A percentile compares a stretch with the other conserved stretches of the same genome.
Conservation (phyloP, 225 moss, liverwort and hornwort genomes). For the Neckera pumila region DNA sequence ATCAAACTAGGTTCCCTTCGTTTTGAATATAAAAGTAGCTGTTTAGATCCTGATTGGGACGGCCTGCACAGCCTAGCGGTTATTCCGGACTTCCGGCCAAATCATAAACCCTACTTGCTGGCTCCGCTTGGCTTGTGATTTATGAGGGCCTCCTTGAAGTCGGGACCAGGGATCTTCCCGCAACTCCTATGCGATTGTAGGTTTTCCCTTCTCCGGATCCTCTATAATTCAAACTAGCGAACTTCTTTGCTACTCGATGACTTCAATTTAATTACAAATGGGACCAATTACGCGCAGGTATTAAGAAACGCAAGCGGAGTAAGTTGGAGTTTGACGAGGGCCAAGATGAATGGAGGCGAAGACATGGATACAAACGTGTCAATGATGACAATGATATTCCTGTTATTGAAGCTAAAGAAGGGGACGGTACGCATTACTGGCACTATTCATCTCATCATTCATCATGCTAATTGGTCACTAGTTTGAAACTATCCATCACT, state of each 20-base stretch:
- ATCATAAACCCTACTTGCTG: neutral
- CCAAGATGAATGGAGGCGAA: slow-evolving; percentile 77
- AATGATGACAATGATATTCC: slow-evolving; percentile 82
- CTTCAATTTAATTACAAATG: neutral
- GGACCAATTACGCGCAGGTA: slow-evolving; percentile 30
- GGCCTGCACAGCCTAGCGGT: neutral
- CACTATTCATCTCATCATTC: neutral
- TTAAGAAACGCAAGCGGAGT: slow-evolving; percentile 81
- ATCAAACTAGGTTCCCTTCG: neutral
- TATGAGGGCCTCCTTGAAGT: neutral
- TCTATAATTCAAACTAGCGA: neutral
- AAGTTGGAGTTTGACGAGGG: slow-evolving; percentile 84
- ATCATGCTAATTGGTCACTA: neutral
- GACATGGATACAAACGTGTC: slow-evolving; percentile 93
- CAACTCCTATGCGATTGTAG: neutral
- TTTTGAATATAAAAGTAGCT: neutral
- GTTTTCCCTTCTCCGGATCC: neutral
- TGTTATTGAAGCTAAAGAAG: slow-evolving; percentile 57
- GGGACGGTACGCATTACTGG: slow-evolving; percentile 46
- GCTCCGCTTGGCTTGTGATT: neutral
- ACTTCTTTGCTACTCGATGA: neutral
- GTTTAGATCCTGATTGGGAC: neutral
- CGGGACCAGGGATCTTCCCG: too few relatives aligned
- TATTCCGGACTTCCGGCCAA: neutral
- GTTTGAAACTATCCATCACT: neutral